A percentile compares a stretch with the other conserved stretches of the same genome.
These are phyloP conservation scores for Talaromyces sp. DNA, from an alignment of 2,329 filamentous ascomycete species.

Conservation along the genomic window DNA sequence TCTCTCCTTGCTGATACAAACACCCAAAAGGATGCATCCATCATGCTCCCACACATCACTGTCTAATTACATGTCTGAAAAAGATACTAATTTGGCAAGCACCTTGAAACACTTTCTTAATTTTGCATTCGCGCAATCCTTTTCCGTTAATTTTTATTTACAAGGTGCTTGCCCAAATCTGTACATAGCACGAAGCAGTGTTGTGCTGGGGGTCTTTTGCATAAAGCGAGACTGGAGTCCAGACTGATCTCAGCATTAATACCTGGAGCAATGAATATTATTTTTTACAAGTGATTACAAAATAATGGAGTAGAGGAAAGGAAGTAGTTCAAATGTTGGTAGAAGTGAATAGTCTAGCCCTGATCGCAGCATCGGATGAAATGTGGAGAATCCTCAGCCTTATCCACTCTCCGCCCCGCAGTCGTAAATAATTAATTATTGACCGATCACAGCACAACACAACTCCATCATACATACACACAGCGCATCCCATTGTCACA, in stretches of 20 bases:
- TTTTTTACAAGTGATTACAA: not conserved
- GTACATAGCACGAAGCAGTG: not conserved
- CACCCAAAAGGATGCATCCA: not conserved
- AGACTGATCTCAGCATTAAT: not conserved
- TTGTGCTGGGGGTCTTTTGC: not conserved
- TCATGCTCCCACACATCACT: not conserved
- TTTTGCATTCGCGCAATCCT: not conserved
- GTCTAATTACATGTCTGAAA: not conserved
- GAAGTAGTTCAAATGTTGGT: not conserved
- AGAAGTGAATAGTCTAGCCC: not conserved
- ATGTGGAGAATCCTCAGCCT: not conserved
- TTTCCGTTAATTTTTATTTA: not conserved
- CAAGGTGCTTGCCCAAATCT: not conserved
- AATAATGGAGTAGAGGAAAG: not conserved
- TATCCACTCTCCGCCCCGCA: not conserved
- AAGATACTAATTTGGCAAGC: not conserved
- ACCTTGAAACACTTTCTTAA: not conserved
- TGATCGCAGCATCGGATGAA: not conserved
- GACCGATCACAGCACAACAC: not conserved
- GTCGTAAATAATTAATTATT: not conserved
- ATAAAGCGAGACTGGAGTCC: not conserved
- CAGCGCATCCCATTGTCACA: not conserved
- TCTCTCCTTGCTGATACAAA: conserved; percentile 3
- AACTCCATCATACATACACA: no score
- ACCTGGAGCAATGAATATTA: not conserved